Conservation (phyloP, 75 land plant genomes). For the Ceratopteris richardii region DNA sequence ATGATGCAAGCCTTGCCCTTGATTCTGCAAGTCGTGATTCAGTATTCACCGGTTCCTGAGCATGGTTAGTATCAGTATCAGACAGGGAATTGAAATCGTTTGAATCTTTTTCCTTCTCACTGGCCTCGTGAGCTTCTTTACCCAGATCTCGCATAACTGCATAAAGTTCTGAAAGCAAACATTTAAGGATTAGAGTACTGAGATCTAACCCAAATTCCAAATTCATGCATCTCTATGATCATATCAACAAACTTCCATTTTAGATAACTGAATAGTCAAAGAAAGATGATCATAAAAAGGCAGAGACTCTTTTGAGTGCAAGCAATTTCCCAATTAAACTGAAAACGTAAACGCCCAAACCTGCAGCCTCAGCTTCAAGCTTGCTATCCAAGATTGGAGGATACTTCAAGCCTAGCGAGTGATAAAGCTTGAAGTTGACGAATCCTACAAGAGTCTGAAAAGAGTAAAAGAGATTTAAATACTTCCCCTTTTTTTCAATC, state of each 20-base stretch:
- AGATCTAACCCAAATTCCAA: too few species aligned
- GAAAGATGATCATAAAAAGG: too few species aligned
- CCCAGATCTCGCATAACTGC: slow-evolving; percentile 65
- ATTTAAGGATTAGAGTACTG: not conserved
- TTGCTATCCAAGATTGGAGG: slow-evolving; percentile 84
- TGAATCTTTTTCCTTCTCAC: not conserved
- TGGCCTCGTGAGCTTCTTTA: slow-evolving; percentile 16
- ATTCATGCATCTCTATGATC: too few species aligned
- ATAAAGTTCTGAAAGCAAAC: slow-evolving; percentile 55
- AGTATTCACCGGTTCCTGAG: slow-evolving; percentile 8
- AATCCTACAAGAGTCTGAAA: slow-evolving; percentile 78
- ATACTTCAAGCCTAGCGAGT: slow-evolving; percentile 66
- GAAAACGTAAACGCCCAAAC: slow-evolving; percentile 34
- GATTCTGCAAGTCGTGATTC: slow-evolving; percentile 30
- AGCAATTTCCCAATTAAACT: not conserved
- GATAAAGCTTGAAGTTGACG: slow-evolving; percentile 76
- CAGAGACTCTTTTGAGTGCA: too few species aligned
- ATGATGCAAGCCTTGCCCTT: slow-evolving; percentile 63
- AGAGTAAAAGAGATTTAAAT: too few species aligned
- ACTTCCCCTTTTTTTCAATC: not conserved
- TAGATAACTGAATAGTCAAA: too few species aligned
- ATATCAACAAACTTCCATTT: too few species aligned
- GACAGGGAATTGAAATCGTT: not conserved
- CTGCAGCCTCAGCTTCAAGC: slow-evolving; percentile 88
- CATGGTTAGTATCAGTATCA: not conserved